phyloP scores from a whole-genome alignment of 371 early-diverging fungal species.

The Synchytrium microbalum region DNA sequence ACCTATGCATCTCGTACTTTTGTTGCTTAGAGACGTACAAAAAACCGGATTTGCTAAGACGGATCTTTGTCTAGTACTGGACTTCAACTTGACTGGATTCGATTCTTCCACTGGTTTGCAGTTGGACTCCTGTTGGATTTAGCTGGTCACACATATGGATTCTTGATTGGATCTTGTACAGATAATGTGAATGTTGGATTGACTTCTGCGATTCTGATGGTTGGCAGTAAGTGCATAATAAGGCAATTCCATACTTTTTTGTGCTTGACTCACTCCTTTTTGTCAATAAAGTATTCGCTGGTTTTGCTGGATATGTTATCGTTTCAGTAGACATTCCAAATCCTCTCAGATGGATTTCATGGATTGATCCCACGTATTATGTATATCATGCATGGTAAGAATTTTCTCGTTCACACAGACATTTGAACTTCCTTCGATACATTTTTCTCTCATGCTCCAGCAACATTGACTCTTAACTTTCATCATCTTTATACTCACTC shows the following conservation, averaged over 20 bases:
- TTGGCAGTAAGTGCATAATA: too few relatives aligned
- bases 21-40: too few relatives aligned
- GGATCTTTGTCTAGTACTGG: neutral
- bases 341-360: neutral
- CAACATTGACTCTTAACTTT: too few relatives aligned
- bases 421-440: too few relatives aligned
- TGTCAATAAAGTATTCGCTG: too few relatives aligned
- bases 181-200: neutral
- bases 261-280: too few relatives aligned
- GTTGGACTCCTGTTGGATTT: neutral
- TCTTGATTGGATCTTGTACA: neutral
- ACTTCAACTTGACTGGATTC: neutral
- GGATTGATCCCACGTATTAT: neutral
- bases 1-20: too few relatives aligned
- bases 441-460: too few relatives aligned
- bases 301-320: neutral
- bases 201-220: neutral
- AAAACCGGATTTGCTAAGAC: neutral
- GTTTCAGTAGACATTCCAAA: neutral
- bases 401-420: neutral
- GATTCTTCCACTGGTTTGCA: neutral
- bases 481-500: too few relatives aligned
- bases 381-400: neutral
- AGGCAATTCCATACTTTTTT: too few relatives aligned
- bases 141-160: neutral